Percentiles rank a stretch among this genome's conserved stretches.
These are phyloP conservation scores for Roridomyces roridus DNA, from an alignment of 768 basidiomycete genomes.

Conservation along the genomic window DNA sequence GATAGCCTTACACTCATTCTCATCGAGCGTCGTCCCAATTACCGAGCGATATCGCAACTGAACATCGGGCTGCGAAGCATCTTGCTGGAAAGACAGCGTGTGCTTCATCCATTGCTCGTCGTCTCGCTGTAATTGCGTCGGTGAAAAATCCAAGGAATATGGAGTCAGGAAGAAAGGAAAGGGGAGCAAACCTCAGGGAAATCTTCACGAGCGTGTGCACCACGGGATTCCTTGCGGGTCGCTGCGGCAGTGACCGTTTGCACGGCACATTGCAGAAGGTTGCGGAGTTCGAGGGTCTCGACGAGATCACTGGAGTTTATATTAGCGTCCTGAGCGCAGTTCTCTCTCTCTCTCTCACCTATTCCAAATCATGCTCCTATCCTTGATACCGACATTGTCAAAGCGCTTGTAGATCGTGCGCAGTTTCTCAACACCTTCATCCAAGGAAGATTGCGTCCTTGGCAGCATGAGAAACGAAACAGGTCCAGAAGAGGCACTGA, in stretches of 20 bases:
- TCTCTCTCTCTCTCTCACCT: conserved; percentile 61
- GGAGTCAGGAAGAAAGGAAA: not conserved
- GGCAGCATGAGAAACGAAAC: too few relatives aligned
- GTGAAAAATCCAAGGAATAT: not conserved
- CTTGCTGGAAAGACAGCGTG: conserved; percentile 91
- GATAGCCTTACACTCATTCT: conserved; percentile 95
- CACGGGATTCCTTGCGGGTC: conserved; percentile 96
- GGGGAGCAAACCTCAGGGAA: conserved; percentile 85
- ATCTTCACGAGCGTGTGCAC: conserved; percentile 98
- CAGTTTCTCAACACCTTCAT: conserved; percentile 92
- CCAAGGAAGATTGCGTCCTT: conserved; percentile 88
- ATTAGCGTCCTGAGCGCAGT: not conserved
- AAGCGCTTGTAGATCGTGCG: conserved; percentile 87
- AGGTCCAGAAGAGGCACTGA: too few relatives aligned
- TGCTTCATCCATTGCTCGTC: conserved; percentile 96
- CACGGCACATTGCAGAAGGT: conserved; percentile 92
- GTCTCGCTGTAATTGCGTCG: conserved; percentile 66
- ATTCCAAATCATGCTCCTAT: conserved; percentile 99
- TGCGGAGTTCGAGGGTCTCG: conserved; percentile 96
- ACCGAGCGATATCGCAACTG: conserved; percentile 90
- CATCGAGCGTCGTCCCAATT: conserved; percentile 86
- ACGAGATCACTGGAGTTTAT: conserved; percentile 77
- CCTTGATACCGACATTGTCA: conserved; percentile 93
- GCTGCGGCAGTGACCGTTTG: conserved; percentile 95
- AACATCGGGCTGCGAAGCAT: conserved; percentile 79